These are phyloP conservation scores for Solanum lycopersicoides DNA, from an alignment of 257 asterid species.

Conservation along the genomic window DNA sequence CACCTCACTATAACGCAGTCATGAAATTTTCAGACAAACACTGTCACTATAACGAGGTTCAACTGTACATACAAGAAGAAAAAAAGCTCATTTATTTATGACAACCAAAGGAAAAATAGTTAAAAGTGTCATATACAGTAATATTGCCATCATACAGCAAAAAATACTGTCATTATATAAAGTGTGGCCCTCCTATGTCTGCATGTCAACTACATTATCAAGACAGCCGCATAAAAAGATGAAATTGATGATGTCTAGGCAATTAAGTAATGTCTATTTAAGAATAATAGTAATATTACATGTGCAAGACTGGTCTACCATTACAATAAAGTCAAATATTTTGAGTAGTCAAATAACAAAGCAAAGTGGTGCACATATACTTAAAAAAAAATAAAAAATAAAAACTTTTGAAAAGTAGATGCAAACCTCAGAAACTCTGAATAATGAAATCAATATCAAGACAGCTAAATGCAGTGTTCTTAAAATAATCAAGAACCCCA, in stretches of 20 bases:
- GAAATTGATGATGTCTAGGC: neutral
- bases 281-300: neutral
- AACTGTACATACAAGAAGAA: neutral
- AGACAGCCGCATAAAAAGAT: neutral
- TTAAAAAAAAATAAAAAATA: conserved; percentile 6
- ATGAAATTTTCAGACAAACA: too few species aligned
- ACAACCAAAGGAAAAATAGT: neutral
- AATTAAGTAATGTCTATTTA: neutral
- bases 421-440: conserved; percentile 12
- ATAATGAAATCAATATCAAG: neutral
- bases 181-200: neutral
- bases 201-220: conserved; percentile 3
- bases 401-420: conserved; percentile 17
- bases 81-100: neutral
- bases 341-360: conserved; percentile 21
- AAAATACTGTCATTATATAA: neutral
- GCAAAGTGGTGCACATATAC: conserved; percentile 4
- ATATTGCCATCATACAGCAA: neutral
- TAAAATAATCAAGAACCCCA: conserved; percentile 27
- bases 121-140: neutral
- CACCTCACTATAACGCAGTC: too few species aligned
- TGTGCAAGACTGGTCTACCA: conserved; percentile 10
- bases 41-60: neutral
- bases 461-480: conserved; percentile 15
- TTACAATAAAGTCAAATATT: conserved; percentile 32